A percentile compares a stretch with the other conserved stretches of the same genome.
Evolutionary conservation across 2,329 filamentous ascomycete species (phyloP).

Genomic region (Talaromyces sp.): DNA sequence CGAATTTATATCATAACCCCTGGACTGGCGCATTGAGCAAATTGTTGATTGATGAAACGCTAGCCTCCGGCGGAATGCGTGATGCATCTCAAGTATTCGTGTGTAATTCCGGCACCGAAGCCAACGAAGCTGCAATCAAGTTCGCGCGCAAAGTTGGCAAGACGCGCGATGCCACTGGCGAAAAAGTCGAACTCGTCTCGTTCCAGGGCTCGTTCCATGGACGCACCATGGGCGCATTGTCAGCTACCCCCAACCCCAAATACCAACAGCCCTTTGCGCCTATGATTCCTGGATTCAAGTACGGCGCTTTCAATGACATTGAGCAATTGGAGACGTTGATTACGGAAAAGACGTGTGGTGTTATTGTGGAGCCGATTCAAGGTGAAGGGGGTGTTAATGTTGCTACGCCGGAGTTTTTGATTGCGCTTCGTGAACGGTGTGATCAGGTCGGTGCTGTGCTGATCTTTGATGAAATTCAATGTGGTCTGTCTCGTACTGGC

Average conservation of each 20-base stretch:
- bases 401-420: slow-evolving; percentile 77
- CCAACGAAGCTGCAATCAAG: slow-evolving; percentile 97
- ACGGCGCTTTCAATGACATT: slow-evolving; percentile 83
- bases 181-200: slow-evolving; percentile 81
- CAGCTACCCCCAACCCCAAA: slow-evolving; percentile 96
- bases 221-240: slow-evolving; percentile 89
- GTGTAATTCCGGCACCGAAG: slow-evolving; percentile 94
- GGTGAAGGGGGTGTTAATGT: slow-evolving; percentile 91
- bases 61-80: slow-evolving; percentile 76
- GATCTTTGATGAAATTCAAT: slow-evolving; percentile 97
- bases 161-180: slow-evolving; percentile 65
- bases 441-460: slow-evolving; percentile 83
- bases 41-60: slow-evolving; percentile 77
- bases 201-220: slow-evolving; percentile 94
- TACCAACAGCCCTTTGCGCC: slow-evolving; percentile 94
- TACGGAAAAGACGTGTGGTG: slow-evolving; percentile 83
- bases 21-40: slow-evolving; percentile 91
- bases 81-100: slow-evolving; percentile 79
- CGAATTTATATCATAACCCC: slow-evolving; percentile 95
- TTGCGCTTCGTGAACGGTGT: slow-evolving; percentile 79
- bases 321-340: slow-evolving; percentile 69
- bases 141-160: slow-evolving; percentile 92
- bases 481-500: slow-evolving; percentile 83
- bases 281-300: slow-evolving; percentile 90
- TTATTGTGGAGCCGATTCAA: slow-evolving; percentile 96